Conservation (phyloP, 331 rosid genomes). For the Pyracantha coccinea region DNA sequence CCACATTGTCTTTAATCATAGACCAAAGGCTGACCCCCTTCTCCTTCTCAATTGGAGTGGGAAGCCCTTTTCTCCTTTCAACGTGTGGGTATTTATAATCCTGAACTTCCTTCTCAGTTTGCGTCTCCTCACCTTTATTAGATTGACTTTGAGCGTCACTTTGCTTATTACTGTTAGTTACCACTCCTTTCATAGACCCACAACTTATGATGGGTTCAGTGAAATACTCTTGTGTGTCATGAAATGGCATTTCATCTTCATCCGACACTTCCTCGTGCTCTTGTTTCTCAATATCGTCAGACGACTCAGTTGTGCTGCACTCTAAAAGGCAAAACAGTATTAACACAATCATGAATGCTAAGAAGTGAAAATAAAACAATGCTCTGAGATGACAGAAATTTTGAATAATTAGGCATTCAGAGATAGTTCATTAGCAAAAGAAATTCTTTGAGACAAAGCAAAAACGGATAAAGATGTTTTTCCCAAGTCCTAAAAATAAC, state of each 20-base stretch:
- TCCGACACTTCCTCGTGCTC: constrained; percentile 88
- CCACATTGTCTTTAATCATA: constrained; percentile 97
- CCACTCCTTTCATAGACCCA: constrained; percentile 31
- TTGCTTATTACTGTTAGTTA: constrained; percentile 24
- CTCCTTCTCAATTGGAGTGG: constrained; percentile 93
- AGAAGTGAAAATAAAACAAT: not conserved
- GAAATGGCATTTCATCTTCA: constrained; percentile 69
- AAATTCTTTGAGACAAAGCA: not conserved
- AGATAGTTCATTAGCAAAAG: not conserved
- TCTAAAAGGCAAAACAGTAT: constrained; percentile 40
- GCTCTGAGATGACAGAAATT: not conserved
- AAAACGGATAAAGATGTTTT: not conserved
- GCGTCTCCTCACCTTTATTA: constrained; percentile 31
- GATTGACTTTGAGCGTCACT: constrained; percentile 25
- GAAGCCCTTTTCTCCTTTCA: constrained; percentile 77
- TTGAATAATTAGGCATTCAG: not conserved
- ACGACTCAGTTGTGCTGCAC: constrained; percentile 92
- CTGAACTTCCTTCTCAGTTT: constrained; percentile 15
- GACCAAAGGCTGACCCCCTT: constrained; percentile 99
- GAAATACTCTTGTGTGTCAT: constrained; percentile 68
- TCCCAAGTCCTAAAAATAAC: not conserved
- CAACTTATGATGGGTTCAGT: constrained; percentile 40
- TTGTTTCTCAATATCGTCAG: constrained; percentile 83
- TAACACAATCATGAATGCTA: constrained; percentile 2
- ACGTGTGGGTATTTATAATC: constrained; percentile 34